Percentiles rank a stretch among this genome's conserved stretches.
These are phyloP conservation scores for Pistacia vera DNA, from an alignment of 345 rosid species.

Conservation along the genomic window DNA sequence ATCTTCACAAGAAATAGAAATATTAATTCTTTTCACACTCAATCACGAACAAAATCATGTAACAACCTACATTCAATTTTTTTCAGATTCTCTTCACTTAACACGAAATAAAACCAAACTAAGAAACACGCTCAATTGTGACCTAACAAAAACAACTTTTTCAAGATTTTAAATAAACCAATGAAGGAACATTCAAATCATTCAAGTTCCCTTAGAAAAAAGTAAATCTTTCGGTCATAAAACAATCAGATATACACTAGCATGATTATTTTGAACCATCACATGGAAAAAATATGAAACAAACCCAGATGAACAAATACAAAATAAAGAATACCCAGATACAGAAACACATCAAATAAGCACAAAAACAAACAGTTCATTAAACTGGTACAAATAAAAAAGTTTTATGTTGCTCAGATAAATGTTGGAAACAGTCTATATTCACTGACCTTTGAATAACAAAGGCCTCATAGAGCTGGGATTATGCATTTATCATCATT, in stretches of 20 bases:
- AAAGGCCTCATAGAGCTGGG: conserved; percentile 27
- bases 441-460: conserved; percentile 5
- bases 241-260: conserved; percentile 9
- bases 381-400: neutral
- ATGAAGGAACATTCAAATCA: too few relatives aligned
- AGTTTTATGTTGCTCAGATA: neutral
- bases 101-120: too few relatives aligned
- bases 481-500: conserved; percentile 19
- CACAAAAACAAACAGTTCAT: neutral
- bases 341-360: neutral
- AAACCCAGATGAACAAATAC: neutral
- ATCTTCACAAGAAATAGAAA: too few relatives aligned
- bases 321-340: neutral
- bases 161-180: too few relatives aligned
- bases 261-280: neutral
- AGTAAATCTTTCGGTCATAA: neutral
- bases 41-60: too few relatives aligned
- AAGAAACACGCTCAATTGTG: too few relatives aligned
- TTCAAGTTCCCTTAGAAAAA: conserved; percentile 1
- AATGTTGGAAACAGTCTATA: conserved; percentile 12
- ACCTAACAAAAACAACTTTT: neutral
- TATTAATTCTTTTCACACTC: too few relatives aligned
- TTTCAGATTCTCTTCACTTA: too few relatives aligned
- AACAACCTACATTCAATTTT: too few relatives aligned
- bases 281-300: neutral